phyloP scores from a whole-genome alignment of 768 basidiomycete genomes.

The Suillus spraguei region DNA sequence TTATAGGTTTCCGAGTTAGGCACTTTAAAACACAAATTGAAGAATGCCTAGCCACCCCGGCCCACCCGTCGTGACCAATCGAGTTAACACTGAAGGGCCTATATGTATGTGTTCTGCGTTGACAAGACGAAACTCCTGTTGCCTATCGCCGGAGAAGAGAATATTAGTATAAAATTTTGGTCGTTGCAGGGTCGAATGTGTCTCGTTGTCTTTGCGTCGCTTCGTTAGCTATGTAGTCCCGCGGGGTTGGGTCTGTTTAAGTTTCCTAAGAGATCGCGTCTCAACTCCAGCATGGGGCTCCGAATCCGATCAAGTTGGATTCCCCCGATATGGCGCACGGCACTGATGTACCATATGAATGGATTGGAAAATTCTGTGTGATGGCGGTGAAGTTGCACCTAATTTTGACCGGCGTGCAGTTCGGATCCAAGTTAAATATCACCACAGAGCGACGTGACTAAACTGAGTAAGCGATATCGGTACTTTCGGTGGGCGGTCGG shows the following conservation, averaged over 20 bases:
- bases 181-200: neutral
- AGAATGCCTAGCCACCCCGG: too few relatives aligned
- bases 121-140: neutral
- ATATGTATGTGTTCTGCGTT: too few relatives aligned
- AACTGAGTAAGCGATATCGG: neutral
- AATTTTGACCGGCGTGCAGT: neutral
- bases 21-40: neutral
- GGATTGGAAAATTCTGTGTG: neutral
- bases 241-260: neutral
- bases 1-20: neutral
- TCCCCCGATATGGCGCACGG: neutral
- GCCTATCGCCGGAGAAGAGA: neutral
- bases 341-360: neutral
- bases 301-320: neutral
- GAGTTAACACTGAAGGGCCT: neutral
- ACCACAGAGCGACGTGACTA: neutral
- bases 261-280: neutral
- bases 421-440: neutral
- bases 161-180: neutral
- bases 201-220: neutral
- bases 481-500: neutral
- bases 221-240: neutral
- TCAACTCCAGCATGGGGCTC: neutral
- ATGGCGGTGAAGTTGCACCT: neutral
- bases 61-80: neutral